Evolutionary conservation across 1,139 yeast species (phyloP), one percentile per base, ranked within the genome.

Genomic region (Insectozyma bohioensis): DNA sequence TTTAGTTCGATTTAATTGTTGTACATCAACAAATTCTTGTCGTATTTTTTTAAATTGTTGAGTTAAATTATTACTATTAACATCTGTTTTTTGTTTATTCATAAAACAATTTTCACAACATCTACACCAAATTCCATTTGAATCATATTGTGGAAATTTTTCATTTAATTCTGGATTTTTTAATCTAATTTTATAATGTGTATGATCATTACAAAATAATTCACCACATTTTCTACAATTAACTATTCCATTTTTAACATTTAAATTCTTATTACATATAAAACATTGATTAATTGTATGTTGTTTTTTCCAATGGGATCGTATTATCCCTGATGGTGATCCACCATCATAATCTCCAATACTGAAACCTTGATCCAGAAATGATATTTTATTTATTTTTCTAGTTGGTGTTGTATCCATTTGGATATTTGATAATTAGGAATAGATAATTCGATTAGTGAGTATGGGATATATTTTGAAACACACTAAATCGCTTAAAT

Each of bases 191-290:
- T 75, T 67, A 49, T 67, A 78, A 33, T 64, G 57, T 3, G 87
- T 70, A 60, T 88, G 95, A 17, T 57, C 60, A 38, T 72, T 71
- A 52, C 96, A 87, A 51, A 60, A 86, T 13, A 87, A 56, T 18
- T 66, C 57, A 0, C 96, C 96, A 60, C 97, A 88, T 43, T 64
- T 72, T 13, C 84, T 58, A 51, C 90, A 82, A 48, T 81, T 80
- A 4, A 73, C 75, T 2, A 64, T 51, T 0, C 83, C 84, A 43
- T 66, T 69, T 37, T 67, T 67, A 24, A 72, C 67, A 33, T 61
- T 70, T 17, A 80, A 52, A 4, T 42, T 46, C 28, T 56, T 63
- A 1, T 41, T 33, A 47, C 87, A 82, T 16, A 60, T 48, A 2
- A 58, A 46, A 37, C 82, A 76, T 1, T 35, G 39, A 11, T 57